Evolutionary conservation across 176 grass and related monocot genomes (phyloP).

Genomic region (Avena eriantha): DNA sequence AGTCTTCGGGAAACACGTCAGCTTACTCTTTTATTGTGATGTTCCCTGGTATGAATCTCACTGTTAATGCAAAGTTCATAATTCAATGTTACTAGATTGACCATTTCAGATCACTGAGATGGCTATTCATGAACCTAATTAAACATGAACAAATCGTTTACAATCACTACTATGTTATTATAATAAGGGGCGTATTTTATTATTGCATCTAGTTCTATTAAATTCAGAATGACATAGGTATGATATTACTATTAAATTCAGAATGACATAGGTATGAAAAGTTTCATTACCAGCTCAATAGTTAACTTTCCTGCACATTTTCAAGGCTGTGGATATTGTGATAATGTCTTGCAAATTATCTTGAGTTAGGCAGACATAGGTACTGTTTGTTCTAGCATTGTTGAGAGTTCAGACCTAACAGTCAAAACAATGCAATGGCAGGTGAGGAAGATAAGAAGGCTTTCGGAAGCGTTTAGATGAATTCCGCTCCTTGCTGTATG

Average conservation of each 20-base stretch:
- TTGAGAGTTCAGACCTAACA: too few species aligned
- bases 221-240: neutral
- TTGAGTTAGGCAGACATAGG: neutral
- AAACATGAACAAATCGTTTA: neutral
- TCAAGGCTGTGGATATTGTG: neutral
- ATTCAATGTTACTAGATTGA: too few species aligned
- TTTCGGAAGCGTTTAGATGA: too few species aligned
- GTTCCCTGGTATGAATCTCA: too few species aligned
- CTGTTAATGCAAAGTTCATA: too few species aligned
- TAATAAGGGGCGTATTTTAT: neutral
- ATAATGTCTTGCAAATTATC: neutral
- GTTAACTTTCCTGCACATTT: slow-evolving; percentile 4
- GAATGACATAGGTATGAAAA: too few species aligned
- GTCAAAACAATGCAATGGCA: too few species aligned
- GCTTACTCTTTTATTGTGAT: too few species aligned
- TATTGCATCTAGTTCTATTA: neutral
- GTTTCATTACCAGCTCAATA: neutral
- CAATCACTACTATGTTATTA: neutral
- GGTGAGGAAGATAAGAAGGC: too few species aligned
- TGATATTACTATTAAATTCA: too few species aligned
- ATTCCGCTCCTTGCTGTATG: too few species aligned
- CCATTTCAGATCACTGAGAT: neutral
- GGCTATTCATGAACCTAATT: slow-evolving; percentile 20
- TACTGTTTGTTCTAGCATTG: too few species aligned
- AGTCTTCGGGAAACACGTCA: slow-evolving; percentile 34